Conservation (phyloP, 2,329 filamentous ascomycete species). For the Fusarium papillatum region DNA sequence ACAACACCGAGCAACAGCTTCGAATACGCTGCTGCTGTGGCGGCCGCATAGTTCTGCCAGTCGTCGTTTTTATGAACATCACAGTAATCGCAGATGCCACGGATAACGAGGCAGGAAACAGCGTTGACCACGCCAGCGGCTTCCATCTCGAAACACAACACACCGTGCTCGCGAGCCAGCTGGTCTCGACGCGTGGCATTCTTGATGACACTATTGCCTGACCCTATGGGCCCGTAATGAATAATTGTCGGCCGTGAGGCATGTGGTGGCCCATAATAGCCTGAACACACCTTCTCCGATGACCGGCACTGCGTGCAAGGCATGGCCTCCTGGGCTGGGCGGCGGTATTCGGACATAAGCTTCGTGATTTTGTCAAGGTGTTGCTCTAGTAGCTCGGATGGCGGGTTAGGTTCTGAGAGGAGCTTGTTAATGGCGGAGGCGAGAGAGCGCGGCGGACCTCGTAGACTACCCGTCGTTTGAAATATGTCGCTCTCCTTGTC, state of each 20-base stretch:
- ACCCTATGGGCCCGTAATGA: not conserved
- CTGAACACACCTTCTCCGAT: too few species aligned
- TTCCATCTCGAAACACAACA: slow-evolving; percentile 1
- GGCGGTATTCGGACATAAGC: not conserved
- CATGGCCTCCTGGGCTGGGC: not conserved
- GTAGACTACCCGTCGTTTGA: not conserved
- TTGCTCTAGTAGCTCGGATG: not conserved
- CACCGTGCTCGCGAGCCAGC: not conserved
- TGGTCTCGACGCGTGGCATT: not conserved
- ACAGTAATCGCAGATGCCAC: slow-evolving; percentile 3
- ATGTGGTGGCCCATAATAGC: not conserved
- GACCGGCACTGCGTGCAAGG: too few species aligned
- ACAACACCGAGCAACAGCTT: not conserved
- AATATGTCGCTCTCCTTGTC: not conserved
- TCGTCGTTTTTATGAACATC: not conserved
- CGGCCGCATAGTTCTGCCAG: slow-evolving; percentile 5
- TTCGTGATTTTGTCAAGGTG: not conserved
- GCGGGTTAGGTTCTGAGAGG: not conserved
- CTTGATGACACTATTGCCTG: not conserved
- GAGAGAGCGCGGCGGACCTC: not conserved
- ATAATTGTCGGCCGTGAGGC: not conserved
- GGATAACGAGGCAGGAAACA: not conserved
- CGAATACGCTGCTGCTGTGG: not conserved
- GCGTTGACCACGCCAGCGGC: not conserved
- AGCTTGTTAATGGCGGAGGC: not conserved